Conservation (phyloP, 2,329 filamentous ascomycete species). For the Fusarium gaditjirri region DNA sequence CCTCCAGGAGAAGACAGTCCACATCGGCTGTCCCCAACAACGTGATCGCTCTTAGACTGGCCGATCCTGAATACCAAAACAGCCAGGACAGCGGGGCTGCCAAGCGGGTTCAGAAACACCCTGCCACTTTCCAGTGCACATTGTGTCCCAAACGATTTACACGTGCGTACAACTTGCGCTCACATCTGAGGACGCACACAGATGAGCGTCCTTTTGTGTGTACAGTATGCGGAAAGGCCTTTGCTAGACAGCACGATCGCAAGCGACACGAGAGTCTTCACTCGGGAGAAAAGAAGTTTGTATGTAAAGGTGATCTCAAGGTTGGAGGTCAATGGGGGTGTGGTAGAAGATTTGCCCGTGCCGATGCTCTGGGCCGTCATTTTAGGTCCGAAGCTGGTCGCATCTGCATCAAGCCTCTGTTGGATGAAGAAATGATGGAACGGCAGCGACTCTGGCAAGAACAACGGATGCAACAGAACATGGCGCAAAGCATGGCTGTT, state of each 20-base stretch:
- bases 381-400: conserved; percentile 96
- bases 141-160: conserved; percentile 97
- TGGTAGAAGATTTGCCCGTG: conserved; percentile 90
- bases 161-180: conserved; percentile 94
- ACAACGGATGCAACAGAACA: conserved; percentile 73
- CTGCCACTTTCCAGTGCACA: conserved; percentile 94
- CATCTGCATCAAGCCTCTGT: conserved; percentile 95
- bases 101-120: conserved; percentile 96
- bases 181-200: conserved; percentile 94
- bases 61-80: conserved; percentile 85
- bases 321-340: conserved; percentile 90
- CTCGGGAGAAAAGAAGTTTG: conserved; percentile 98
- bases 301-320: conserved; percentile 92
- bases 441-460: conserved; percentile 80
- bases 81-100: conserved; percentile 68
- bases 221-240: conserved; percentile 95
- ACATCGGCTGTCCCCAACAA: conserved; percentile 72
- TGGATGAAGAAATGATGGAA: conserved; percentile 92
- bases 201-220: conserved; percentile 98
- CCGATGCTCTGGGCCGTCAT: conserved; percentile 92
- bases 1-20: conserved; percentile 64
- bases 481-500: conserved; percentile 68
- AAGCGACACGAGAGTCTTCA: conserved; percentile 97
- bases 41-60: conserved; percentile 85
- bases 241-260: conserved; percentile 95